Evolutionary conservation across 768 basidiomycete species (phyloP).

Genomic region (Dentipellis fragilis): DNA sequence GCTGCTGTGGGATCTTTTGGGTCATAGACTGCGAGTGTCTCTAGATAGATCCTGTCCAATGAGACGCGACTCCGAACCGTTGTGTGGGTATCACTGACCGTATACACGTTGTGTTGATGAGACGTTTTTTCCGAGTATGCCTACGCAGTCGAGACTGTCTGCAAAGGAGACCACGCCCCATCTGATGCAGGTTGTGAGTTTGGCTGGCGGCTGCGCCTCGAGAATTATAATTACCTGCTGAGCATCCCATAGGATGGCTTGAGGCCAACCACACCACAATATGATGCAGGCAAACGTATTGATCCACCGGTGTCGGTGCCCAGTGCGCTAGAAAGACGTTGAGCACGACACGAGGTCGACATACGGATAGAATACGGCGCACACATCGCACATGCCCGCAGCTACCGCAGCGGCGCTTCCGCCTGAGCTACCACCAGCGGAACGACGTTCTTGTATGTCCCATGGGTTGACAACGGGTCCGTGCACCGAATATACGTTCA

Average conservation of each 20-base stretch:
- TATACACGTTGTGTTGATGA: conserved; percentile 44
- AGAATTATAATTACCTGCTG: conserved; percentile 49
- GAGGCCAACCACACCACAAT: conserved; percentile 84
- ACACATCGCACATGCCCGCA: conserved; percentile 77
- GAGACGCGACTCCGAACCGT: no score
- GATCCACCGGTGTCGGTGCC: conserved; percentile 97
- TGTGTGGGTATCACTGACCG: conserved; percentile 31
- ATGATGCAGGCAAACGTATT: conserved; percentile 84
- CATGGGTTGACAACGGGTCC: conserved; percentile 76
- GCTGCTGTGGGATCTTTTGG: conserved; percentile 67
- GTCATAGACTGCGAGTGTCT: conserved; percentile 38
- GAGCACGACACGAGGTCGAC: background rate
- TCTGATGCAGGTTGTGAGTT: conserved; percentile 26
- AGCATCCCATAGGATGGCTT: conserved; percentile 94
- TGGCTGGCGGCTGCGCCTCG: no score
- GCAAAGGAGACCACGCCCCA: conserved; percentile 92
- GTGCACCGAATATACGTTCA: conserved; percentile 64
- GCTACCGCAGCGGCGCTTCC: conserved; percentile 93
- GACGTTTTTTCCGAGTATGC: conserved; percentile 57
- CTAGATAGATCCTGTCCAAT: conserved; percentile 15
- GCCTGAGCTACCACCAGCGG: conserved; percentile 89
- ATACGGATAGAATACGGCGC: conserved; percentile 21
- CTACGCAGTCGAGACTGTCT: conserved; percentile 92
- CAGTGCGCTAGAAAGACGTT: conserved; percentile 48
- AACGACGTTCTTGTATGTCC: conserved; percentile 33